Evolutionary conservation across 2,329 filamentous ascomycete genomes (phyloP).

Genomic region (Paecilomyces variotii): DNA sequence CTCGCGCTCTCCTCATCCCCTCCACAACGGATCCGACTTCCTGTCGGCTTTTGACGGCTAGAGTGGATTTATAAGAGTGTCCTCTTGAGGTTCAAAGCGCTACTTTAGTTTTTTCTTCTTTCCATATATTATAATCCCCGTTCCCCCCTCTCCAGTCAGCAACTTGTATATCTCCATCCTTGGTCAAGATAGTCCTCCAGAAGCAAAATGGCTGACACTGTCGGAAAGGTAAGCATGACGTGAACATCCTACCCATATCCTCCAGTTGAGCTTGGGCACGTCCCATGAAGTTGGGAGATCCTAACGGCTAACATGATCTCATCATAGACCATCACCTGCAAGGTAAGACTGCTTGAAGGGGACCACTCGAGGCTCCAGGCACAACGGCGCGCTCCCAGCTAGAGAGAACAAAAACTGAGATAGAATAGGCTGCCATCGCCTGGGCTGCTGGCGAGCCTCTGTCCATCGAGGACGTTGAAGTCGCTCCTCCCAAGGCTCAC

Average conservation of each 20-base stretch:
- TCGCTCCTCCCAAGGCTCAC: constrained; percentile 77
- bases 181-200: not conserved
- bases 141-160: not conserved
- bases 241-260: not conserved
- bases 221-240: constrained; percentile 43
- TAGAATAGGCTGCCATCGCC: constrained; percentile 71
- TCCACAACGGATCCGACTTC: not conserved
- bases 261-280: not conserved
- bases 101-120: not conserved
- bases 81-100: not conserved
- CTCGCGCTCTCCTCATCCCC: not conserved
- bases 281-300: not conserved
- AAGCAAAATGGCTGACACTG: constrained; percentile 45
- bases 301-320: constrained; percentile 3
- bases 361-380: not conserved
- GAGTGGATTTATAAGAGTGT: not conserved
- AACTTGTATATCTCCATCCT: not conserved
- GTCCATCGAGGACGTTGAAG: constrained; percentile 84
- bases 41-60: not conserved
- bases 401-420: constrained; percentile 12
- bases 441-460: constrained; percentile 94
- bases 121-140: not conserved
- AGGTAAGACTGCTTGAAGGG: constrained; percentile 39
- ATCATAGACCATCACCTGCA: constrained; percentile 80
- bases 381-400: not conserved